phyloP scores from a whole-genome alignment of 148 eudicot species.

The Silene uniflora region DNA sequence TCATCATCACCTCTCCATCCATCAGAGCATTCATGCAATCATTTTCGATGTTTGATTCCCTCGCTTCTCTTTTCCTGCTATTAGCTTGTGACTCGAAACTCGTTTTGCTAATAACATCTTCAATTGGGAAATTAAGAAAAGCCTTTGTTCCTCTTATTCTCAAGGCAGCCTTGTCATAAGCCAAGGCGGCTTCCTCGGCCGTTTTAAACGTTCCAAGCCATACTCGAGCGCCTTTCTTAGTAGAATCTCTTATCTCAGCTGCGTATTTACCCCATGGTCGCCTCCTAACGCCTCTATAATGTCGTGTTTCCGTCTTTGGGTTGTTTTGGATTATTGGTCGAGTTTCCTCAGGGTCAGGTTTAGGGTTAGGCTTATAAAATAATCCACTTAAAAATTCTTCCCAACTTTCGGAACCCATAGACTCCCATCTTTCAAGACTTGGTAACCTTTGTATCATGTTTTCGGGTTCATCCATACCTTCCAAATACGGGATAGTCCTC shows the following conservation, averaged over 20 bases:
- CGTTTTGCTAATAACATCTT: slow-evolving; percentile 14
- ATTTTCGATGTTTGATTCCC: slow-evolving; percentile 27
- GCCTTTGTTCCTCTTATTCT: slow-evolving; percentile 74
- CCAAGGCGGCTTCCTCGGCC: slow-evolving; percentile 81
- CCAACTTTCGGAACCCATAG: slow-evolving; percentile 74
- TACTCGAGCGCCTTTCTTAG: slow-evolving; percentile 61
- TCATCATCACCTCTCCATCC: slow-evolving; percentile 22
- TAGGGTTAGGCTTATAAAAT: slow-evolving; percentile 4
- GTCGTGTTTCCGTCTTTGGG: slow-evolving; percentile 27
- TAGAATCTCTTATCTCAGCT: slow-evolving; percentile 78
- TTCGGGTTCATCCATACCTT: slow-evolving; percentile 17
- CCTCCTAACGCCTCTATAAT: slow-evolving; percentile 76
- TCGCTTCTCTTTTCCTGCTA: slow-evolving; percentile 29
- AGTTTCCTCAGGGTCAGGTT: not conserved
- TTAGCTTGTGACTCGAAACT: not conserved
- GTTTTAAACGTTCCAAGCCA: slow-evolving; percentile 85
- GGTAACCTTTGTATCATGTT: slow-evolving; percentile 52
- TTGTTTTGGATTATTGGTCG: slow-evolving; percentile 1
- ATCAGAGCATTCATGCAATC: slow-evolving; percentile 8
- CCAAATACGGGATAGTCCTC: slow-evolving; percentile 45
- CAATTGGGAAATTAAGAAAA: slow-evolving; percentile 53
- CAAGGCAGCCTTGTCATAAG: slow-evolving; percentile 82
- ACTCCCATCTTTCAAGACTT: slow-evolving; percentile 67
- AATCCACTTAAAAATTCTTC: slow-evolving; percentile 45
- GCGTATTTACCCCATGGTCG: slow-evolving; percentile 91